These are phyloP conservation scores for Plasmodium fragile DNA, from an alignment of 169 alveolate genomes.

Conservation along the genomic window DNA sequence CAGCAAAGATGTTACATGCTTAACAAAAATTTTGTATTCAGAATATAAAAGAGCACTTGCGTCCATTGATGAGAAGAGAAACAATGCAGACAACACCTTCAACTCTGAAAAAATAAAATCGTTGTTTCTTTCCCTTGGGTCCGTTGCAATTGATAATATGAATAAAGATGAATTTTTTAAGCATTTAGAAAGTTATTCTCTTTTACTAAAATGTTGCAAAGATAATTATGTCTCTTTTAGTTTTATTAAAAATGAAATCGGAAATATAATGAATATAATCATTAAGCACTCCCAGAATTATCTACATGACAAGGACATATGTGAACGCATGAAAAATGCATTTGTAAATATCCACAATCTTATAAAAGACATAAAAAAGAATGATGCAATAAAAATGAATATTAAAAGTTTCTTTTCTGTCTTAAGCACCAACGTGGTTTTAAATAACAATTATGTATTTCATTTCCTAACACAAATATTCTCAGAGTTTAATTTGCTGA, in stretches of 20 bases:
- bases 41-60: constrained; percentile 60
- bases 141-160: constrained; percentile 34
- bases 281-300: constrained; percentile 43
- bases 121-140: constrained; percentile 31
- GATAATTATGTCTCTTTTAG: constrained; percentile 70
- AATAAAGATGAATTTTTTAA: constrained; percentile 39
- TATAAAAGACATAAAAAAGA: constrained; percentile 63
- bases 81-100: constrained; percentile 1
- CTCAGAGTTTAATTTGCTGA: constrained; percentile 43
- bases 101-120: constrained; percentile 62
- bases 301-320: constrained; percentile 38
- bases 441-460: constrained; percentile 68
- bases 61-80: constrained; percentile 33
- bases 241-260: constrained; percentile 67
- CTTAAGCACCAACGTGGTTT: constrained; percentile 26
- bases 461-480: constrained; percentile 71
- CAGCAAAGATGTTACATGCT: constrained; percentile 39
- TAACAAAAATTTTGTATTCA: constrained; percentile 33
- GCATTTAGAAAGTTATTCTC: constrained; percentile 30
- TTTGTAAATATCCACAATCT: constrained; percentile 43
- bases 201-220: constrained; percentile 62
- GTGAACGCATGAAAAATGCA: constrained; percentile 52
- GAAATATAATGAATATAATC: constrained; percentile 34
- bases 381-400: constrained; percentile 49
- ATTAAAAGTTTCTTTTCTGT: constrained; percentile 17